Conservation (phyloP, 306 rosid genomes). For the Fragaria ananassa region DNA sequence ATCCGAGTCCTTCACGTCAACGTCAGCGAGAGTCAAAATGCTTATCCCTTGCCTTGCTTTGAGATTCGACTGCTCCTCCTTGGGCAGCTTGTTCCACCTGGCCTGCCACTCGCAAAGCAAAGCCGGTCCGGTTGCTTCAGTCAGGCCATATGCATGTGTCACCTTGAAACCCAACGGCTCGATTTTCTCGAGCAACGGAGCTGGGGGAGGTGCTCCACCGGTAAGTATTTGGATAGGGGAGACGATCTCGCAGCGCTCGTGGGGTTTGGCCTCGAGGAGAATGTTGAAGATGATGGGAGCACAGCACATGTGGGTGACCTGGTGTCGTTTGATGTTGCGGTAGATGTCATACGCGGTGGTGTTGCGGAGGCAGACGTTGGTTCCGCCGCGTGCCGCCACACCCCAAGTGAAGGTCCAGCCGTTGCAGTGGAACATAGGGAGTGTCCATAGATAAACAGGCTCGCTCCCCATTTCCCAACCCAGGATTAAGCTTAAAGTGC, state of each 20-base stretch:
- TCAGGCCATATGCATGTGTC: conserved; percentile 87
- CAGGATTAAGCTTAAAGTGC: conserved; percentile 61
- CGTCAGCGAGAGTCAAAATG: conserved; percentile 56
- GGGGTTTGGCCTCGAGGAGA: conserved; percentile 46
- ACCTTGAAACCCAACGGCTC: conserved; percentile 73
- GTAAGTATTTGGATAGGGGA: conserved; percentile 62
- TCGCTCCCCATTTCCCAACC: conserved; percentile 83
- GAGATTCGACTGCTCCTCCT: conserved; percentile 39
- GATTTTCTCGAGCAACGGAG: conserved; percentile 46
- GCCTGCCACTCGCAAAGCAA: conserved; percentile 87
- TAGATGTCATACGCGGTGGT: conserved; percentile 52
- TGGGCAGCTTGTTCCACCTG: conserved; percentile 53
- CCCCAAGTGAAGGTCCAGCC: conserved; percentile 99
- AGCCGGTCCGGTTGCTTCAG: conserved; percentile 92
- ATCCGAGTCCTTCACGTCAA: conserved; percentile 64
- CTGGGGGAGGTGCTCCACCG: conserved; percentile 89
- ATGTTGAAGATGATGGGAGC: conserved; percentile 79
- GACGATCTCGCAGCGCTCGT: conserved; percentile 21
- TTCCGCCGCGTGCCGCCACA: conserved; percentile 84
- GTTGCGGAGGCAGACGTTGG: conserved; percentile 69
- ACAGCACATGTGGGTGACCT: conserved; percentile 91
- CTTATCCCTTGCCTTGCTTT: conserved; percentile 85
- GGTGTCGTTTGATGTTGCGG: conserved; percentile 42
- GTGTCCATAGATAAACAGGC: conserved; percentile 81
- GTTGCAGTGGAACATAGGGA: conserved; percentile 93